These are phyloP conservation scores for Cytospora mali DNA, from an alignment of 2,329 filamentous ascomycete genomes.

Conservation along the genomic window DNA sequence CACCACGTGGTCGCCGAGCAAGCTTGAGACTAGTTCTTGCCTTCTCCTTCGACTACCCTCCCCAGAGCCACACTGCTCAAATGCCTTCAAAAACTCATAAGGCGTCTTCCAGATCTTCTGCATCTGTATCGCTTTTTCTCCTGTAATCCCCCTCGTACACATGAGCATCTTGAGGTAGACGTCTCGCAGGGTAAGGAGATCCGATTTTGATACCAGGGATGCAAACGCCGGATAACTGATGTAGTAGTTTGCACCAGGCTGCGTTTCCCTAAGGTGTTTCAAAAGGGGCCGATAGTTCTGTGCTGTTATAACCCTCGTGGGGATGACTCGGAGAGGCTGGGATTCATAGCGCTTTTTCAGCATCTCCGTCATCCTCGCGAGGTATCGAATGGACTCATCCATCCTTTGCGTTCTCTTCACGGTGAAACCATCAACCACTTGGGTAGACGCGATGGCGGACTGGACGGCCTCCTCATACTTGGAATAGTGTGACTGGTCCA, in stretches of 20 bases:
- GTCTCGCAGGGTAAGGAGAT: slow-evolving; percentile 72
- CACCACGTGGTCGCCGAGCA: slow-evolving; percentile 57
- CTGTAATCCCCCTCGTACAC: slow-evolving; percentile 74
- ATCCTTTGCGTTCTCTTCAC: slow-evolving; percentile 75
- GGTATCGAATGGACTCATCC: slow-evolving; percentile 77
- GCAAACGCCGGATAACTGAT: slow-evolving; percentile 74
- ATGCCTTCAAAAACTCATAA: slow-evolving; percentile 70
- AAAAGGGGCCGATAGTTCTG: slow-evolving; percentile 68
- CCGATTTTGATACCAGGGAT: slow-evolving; percentile 73
- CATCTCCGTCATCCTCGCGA: slow-evolving; percentile 70
- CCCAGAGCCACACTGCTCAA: slow-evolving; percentile 54
- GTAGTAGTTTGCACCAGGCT: slow-evolving; percentile 56
- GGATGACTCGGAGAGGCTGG: slow-evolving; percentile 63
- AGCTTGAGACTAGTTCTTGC: slow-evolving; percentile 60
- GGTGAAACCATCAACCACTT: slow-evolving; percentile 79
- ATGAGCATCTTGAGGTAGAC: slow-evolving; percentile 84
- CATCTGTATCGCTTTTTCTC: slow-evolving; percentile 78
- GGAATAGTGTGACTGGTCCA: slow-evolving; percentile 55
- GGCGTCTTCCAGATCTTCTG: slow-evolving; percentile 79
- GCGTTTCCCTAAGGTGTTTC: slow-evolving; percentile 56
- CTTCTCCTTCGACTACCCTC: slow-evolving; percentile 58
- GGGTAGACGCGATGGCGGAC: slow-evolving; percentile 74
- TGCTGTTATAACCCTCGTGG: slow-evolving; percentile 63
- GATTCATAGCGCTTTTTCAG: slow-evolving; percentile 67
- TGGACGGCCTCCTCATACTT: slow-evolving; percentile 69